Percentiles rank a stretch among this genome's conserved stretches.
Conservation (phyloP, 202 grass and related monocot genomes). For the Setaria italica region DNA sequence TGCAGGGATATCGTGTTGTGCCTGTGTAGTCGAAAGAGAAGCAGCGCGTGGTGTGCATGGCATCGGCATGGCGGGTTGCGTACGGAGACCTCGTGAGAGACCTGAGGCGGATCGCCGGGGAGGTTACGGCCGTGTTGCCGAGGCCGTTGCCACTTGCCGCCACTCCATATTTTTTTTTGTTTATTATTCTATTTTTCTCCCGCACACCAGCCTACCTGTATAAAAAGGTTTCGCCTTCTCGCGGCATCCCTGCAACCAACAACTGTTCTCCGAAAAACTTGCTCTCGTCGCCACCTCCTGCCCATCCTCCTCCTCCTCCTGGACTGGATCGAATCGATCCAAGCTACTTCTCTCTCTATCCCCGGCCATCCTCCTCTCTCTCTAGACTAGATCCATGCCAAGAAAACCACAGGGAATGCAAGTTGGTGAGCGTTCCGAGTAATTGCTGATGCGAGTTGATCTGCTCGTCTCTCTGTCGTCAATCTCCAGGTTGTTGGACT, state of each 20-base stretch:
- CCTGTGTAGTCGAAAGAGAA: not conserved
- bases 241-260: not conserved
- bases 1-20: not conserved
- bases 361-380: not conserved
- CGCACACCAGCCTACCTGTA: not conserved
- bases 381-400: not conserved
- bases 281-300: not conserved
- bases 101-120: not conserved
- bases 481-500: not conserved
- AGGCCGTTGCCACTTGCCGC: conserved; percentile 29
- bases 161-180: not conserved
- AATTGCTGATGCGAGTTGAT: not conserved
- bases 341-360: not conserved
- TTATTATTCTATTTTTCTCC: not conserved
- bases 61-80: conserved; percentile 8
- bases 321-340: conserved; percentile 6
- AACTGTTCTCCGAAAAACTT: conserved; percentile 48
- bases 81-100: conserved; percentile 12
- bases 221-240: not conserved
- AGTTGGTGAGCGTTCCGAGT: not conserved
- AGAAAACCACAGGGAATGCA: not conserved
- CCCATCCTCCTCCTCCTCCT: not conserved
- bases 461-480: not conserved
- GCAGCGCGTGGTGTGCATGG: not conserved
- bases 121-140: conserved; percentile 35